phyloP scores from a whole-genome alignment of 305 asterid genomes.

The Solanum aculeatissimum region DNA sequence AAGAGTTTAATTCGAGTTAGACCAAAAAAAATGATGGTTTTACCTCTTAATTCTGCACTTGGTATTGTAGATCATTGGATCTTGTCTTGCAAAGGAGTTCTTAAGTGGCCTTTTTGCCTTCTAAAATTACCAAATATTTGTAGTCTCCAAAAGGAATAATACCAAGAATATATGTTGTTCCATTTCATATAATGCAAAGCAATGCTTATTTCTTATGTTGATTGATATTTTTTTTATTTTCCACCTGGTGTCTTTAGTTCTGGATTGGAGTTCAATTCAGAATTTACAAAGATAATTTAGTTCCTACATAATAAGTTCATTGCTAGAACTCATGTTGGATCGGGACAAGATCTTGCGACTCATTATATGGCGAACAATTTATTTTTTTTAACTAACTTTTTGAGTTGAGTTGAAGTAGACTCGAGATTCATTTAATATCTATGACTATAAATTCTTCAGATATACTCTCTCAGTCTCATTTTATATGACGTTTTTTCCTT shows the following conservation, averaged over 20 bases:
- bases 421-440: not conserved
- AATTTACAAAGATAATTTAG: too few relatives aligned
- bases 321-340: too few relatives aligned
- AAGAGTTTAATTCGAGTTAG: not conserved
- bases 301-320: too few relatives aligned
- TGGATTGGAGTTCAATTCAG: too few relatives aligned
- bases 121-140: not conserved
- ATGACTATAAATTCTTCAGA: not conserved
- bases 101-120: not conserved
- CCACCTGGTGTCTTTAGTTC: too few relatives aligned
- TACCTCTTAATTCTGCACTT: not conserved
- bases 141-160: not conserved
- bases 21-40: not conserved
- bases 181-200: not conserved
- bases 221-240: too few relatives aligned
- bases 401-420: too few relatives aligned
- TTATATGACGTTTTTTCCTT: too few relatives aligned
- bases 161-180: not conserved
- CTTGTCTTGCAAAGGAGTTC: not conserved
- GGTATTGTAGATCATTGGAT: not conserved
- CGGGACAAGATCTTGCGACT: too few relatives aligned
- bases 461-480: not conserved
- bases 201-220: not conserved
- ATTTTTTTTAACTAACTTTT: too few relatives aligned
- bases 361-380: too few relatives aligned